Evolutionary conservation across 2,329 filamentous ascomycete species (phyloP), one percentile per base, ranked within the genome.

Genomic region (Paramyrothecium sp.): DNA sequence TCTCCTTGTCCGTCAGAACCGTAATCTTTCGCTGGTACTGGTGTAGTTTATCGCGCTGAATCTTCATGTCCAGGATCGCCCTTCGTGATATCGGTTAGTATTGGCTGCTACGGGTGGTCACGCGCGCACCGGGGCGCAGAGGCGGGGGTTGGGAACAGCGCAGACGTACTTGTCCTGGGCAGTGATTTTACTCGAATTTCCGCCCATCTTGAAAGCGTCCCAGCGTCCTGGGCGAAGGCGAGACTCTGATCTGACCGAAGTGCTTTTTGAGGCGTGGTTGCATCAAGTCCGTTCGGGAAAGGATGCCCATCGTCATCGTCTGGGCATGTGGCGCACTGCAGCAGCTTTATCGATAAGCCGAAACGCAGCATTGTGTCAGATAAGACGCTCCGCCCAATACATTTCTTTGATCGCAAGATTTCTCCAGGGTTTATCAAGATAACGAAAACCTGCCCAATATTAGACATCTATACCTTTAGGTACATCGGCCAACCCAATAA

Each of bases 61-160:
- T 92, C 80, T 98, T 98, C 79, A 98, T 90, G 77, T 98, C 93
- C 69, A 98, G 89, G 75, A 98, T 97, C 59, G 94, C 94, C 79
- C 93, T 97, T 71, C 12, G 22, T 21, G 44, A 20, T 16, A 44
- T 17, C 38, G 13, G 38, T 44, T 12, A 44, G 38, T 44, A 44
- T 44, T 12, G 38, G 38, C 38, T 48, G 51, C 20, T 26, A 22
- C 23, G 51, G 50, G 60, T 58, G 63, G 54, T 34, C 22, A 44
- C 47, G 58, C 58, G 57, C 58, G 60, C 56, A 60, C 55, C 55
- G 51, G 26, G 5, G 26, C 26, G 59, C 58, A 55, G 51, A 54
- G n/a, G 51, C 51, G 58, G 52, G 55, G 33, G 47, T 17, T 33
- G 50, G 23, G 30, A 22, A 49, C 19, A 48, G 54, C 30, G 55